These are phyloP conservation scores for Fraxinus quadrangulata DNA, from an alignment of 257 asterid genomes.

Conservation along the genomic window DNA sequence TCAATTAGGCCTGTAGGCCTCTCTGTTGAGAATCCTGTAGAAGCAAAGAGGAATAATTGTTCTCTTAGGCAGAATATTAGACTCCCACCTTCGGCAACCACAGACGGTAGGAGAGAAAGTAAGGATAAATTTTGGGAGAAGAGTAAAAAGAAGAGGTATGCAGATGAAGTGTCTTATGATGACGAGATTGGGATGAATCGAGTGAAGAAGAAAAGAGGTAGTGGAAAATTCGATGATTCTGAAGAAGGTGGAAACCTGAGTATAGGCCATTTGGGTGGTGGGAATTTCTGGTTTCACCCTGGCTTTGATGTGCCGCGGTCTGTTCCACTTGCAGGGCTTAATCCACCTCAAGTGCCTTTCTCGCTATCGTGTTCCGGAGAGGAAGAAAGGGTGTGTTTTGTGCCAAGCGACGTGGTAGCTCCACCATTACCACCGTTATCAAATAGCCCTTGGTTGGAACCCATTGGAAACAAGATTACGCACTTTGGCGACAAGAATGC, in stretches of 20 bases:
- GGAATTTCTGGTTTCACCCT: conserved; percentile 65
- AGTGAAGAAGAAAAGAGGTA: conserved; percentile 70
- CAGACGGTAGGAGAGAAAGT: conserved; percentile 52
- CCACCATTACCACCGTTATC: conserved; percentile 66
- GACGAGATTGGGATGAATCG: conserved; percentile 49
- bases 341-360: conserved; percentile 53
- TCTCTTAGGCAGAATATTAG: conserved; percentile 68
- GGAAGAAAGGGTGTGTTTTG: conserved; percentile 55
- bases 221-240: conserved; percentile 33
- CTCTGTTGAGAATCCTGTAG: conserved; percentile 66
- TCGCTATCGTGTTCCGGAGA: conserved; percentile 67
- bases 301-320: conserved; percentile 41
- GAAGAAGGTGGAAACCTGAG: conserved; percentile 45
- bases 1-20: conserved; percentile 74
- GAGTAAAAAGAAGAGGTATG: conserved; percentile 65
- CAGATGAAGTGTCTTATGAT: conserved; percentile 51
- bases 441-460: conserved; percentile 75
- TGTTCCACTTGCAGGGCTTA: conserved; percentile 31
- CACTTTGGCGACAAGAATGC: conserved; percentile 50
- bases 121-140: conserved; percentile 58
- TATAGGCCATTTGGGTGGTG: conserved; percentile 49
- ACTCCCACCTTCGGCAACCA: conserved; percentile 58
- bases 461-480: conserved; percentile 56
- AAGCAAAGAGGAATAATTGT: conserved; percentile 24
- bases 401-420: conserved; percentile 40